Conservation (phyloP, 2,329 filamentous ascomycete genomes). For the Cladorrhinum sp. region DNA sequence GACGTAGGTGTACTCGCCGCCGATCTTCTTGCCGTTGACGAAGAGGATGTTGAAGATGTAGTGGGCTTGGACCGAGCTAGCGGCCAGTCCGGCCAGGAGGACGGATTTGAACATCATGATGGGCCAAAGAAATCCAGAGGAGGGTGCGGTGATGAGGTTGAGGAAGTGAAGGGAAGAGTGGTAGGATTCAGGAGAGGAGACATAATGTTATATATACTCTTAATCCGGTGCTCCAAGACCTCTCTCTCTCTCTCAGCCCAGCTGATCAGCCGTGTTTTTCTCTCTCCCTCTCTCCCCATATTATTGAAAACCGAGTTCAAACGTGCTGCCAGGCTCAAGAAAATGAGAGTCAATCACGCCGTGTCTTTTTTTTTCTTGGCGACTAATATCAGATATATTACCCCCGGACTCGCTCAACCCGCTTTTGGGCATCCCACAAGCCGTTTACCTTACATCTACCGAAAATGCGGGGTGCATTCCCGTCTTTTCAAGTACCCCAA, state of each 20-base stretch:
- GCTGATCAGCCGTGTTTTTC: background rate
- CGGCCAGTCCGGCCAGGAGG: constrained; percentile 3
- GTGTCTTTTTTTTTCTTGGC: background rate
- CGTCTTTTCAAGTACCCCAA: background rate
- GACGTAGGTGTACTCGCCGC: constrained; percentile 46
- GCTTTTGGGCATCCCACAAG: background rate
- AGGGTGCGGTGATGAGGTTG: background rate
- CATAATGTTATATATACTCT: background rate
- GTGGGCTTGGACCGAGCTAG: constrained; percentile 25
- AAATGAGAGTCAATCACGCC: no score
- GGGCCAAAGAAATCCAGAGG: background rate
- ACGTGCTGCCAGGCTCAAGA: background rate
- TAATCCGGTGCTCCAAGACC: no score
- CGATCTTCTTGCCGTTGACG: constrained; percentile 42
- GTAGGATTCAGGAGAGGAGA: background rate
- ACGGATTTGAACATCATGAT: background rate
- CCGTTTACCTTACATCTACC: background rate
- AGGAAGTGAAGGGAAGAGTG: background rate
- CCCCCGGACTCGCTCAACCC: background rate
- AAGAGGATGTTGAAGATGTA: constrained; percentile 39
- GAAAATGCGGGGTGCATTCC: constrained; percentile 9
- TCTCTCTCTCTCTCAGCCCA: background rate
- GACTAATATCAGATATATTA: background rate
- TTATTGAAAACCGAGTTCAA: background rate
- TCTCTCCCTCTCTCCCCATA: background rate